Base-by-base conservation (phyloP, 2,329 filamentous ascomycete species). In the Aspergillus fumigatiaffinis region DNA sequence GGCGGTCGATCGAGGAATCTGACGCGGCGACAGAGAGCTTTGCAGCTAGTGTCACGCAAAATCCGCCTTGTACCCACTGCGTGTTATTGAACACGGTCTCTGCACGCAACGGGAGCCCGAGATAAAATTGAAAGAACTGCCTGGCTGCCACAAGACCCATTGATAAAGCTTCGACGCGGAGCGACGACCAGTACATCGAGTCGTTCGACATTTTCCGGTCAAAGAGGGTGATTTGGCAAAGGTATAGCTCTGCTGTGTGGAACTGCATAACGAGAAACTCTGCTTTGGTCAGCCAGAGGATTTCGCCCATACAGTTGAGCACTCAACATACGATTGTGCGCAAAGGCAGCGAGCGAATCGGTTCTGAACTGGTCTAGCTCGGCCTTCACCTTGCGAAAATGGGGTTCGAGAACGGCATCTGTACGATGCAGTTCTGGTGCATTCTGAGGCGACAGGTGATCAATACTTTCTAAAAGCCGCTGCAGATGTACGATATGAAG, bases 51-150 rank as follows among this genome's bases (percentile, higher is more conserved):
- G 60, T 58, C 3, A 59, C 23, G 32, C 51, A 53, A 55, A 76
- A 76, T 4, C 68, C 73, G 17, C 76, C 53, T 56, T 77, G 75
- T 2, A 78, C 65, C 74, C 75, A 77, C 57, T 76, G 68, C 1
- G 72, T 65, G 51, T 77, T 76, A 38, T 71, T 76, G 20, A 77
- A 67, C 1, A 63, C 62, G 48, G 70, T 65, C 54, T 78, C 75
- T 6, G 68, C 64, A 38, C 68, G 67, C 4, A 68, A 62, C 3
- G 74, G 73, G 1, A 77, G 62, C 48, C 66, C 68, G 4, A 76
- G 54, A 41, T 73, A 74, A 3, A 50, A 55, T 3, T 51, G 51
- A 14, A 60, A 59, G 38, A 50, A 53, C n/a, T 21, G 46, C 26
- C 48, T 53, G 14, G 60, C 55, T 3, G 54, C 54, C 2, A 32